Base-by-base conservation (phyloP, 352 stramenopile genomes). In the Globisporangium nagaii region DNA sequence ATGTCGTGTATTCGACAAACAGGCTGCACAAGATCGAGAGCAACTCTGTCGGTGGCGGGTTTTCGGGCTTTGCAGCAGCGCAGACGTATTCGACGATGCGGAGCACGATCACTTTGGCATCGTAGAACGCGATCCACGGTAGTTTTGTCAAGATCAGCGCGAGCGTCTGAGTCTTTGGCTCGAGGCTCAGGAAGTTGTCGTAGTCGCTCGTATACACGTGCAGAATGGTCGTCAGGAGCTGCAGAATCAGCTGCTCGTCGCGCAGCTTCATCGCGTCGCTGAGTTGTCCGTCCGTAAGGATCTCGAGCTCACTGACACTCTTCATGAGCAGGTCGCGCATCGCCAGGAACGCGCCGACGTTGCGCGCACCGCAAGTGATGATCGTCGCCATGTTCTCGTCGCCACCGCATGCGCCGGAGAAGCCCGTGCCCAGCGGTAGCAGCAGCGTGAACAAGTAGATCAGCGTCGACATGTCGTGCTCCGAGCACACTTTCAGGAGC, bases 81-180 rank as follows among this genome's bases (percentile, higher is more conserved):
- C 79, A 88, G 10, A 89, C 76, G 36, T 90, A 88, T 54, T 93
- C 79, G n/a, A 87, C 79, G 22, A 88, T 82, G 17, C 77, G 68
- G 22, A 93, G 64, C 8, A 88, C 84, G 54, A 90, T 88, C 13
- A 86, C 66, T 39, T 77, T 69, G 3, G 77, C 71, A 45, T 87
- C 73, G 35, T 75, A 82, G 25, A 76, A 86, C 3, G 31, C 37
- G 3, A 85, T 81, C 25, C 63, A 65, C 5, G 73, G 75, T 0
- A 93, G 52, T 50, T 85, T 88, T 13, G 75, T 83, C 48, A 90
- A 47, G 12, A 89, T 66, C 42, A 88, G 74, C 19, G 79, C 79
- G 20, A 93, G 48, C 6, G 74, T 76, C 62, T 84, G 75, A 1
- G 77, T 88, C 47, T 78, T 86, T 1, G 80, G 71, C 50, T 93